A percentile compares a stretch with the other conserved stretches of the same genome.
These are phyloP conservation scores for Kuraishia hungarica DNA, from an alignment of 805 yeast genomes.

Conservation along the genomic window DNA sequence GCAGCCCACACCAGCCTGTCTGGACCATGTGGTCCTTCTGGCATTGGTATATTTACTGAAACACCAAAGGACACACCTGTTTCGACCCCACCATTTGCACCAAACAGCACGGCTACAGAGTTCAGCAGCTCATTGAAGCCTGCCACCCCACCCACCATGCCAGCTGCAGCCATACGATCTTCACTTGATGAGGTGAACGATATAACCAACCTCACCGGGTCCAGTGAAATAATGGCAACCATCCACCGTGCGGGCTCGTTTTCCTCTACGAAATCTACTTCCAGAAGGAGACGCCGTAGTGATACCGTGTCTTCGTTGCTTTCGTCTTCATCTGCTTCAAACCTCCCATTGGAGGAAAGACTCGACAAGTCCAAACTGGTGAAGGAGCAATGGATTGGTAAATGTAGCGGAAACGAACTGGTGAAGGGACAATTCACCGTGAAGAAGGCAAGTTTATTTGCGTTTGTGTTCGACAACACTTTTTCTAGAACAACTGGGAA, in stretches of 20 bases:
- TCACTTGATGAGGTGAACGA: constrained; percentile 2
- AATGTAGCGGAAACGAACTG: constrained; percentile 51
- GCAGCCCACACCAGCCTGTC: constrained; percentile 3
- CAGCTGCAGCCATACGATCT: neutral
- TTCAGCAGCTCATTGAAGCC: neutral
- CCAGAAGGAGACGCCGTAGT: neutral
- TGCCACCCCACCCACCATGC: neutral
- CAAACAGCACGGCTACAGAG: neutral
- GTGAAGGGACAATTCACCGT: constrained; percentile 57
- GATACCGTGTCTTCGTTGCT: neutral
- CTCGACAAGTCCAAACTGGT: constrained; percentile 45
- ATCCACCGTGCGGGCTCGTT: neutral
- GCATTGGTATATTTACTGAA: neutral
- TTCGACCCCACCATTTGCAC: neutral
- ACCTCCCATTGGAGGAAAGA: constrained; percentile 37
- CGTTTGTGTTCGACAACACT: constrained; percentile 88
- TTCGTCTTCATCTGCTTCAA: neutral
- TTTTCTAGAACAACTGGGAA: constrained; percentile 81
- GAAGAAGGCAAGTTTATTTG: constrained; percentile 60
- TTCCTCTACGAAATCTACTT: neutral
- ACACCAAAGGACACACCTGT: neutral
- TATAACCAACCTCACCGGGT: neutral
- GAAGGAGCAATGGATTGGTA: constrained; percentile 45
- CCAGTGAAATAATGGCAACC: neutral
- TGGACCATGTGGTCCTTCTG: too few relatives aligned